Conservation (phyloP, 1,284 basidiomycete genomes). For the Neolentinus lepideus region DNA sequence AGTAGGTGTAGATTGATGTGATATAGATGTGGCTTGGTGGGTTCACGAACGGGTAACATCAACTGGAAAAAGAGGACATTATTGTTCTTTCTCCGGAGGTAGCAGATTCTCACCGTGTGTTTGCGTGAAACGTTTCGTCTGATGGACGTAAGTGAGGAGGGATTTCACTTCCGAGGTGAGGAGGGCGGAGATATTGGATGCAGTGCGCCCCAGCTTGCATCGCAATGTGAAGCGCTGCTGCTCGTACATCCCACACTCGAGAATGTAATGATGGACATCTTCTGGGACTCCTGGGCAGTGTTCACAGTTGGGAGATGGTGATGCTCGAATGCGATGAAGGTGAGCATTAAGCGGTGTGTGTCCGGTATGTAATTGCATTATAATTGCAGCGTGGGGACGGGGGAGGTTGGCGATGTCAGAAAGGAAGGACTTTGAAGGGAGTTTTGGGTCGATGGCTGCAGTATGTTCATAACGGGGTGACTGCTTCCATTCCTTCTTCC, state of each 20-base stretch:
- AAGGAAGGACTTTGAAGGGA: not conserved
- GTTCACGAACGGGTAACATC: too few species aligned
- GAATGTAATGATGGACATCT: not conserved
- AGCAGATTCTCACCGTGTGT: not conserved
- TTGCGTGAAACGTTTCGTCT: not conserved
- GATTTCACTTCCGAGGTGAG: not conserved
- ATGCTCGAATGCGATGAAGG: not conserved
- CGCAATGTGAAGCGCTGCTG: not conserved
- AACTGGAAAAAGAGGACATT: too few species aligned
- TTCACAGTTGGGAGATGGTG: not conserved
- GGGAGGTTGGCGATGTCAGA: not conserved
- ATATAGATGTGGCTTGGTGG: too few species aligned
- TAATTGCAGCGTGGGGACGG: not conserved
- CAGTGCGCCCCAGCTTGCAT: not conserved
- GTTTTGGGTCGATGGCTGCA: not conserved
- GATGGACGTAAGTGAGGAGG: not conserved
- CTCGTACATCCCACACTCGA: not conserved
- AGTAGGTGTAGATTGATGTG: too few species aligned
- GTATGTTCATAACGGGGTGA: not conserved
- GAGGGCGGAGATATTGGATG: not conserved
- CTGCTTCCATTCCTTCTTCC: not conserved
- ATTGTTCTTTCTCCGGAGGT: too few species aligned
- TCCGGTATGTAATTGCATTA: slow-evolving; percentile 3
- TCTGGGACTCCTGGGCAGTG: not conserved
- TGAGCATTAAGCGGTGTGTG: not conserved